Conservation (phyloP, 1,284 basidiomycete genomes). For the Ustilago trichophora region DNA sequence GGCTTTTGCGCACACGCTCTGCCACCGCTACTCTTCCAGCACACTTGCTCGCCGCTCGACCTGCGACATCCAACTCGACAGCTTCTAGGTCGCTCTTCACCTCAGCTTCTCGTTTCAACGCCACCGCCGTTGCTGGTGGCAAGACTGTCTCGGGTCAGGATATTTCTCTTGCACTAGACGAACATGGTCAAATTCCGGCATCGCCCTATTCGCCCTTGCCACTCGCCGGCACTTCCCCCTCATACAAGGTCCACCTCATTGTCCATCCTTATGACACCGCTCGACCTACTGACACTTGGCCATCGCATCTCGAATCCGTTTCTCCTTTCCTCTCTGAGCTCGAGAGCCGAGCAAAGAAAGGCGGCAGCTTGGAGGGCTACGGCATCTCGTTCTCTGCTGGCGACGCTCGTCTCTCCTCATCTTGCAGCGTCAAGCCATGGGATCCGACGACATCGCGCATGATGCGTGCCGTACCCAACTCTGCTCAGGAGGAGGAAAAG, state of each 20-base stretch:
- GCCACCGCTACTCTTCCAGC: constrained; percentile 5
- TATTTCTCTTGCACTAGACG: constrained; percentile 46
- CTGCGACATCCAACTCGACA: background rate
- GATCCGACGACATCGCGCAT: constrained; percentile 48
- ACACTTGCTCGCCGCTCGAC: constrained; percentile 3
- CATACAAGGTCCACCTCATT: constrained; percentile 57
- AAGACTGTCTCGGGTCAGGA: constrained; percentile 45
- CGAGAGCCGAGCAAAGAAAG: constrained; percentile 42
- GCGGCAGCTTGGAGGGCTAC: constrained; percentile 54
- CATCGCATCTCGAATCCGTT: constrained; percentile 53
- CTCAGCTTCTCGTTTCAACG: constrained; percentile 5
- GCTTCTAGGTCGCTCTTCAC: constrained; percentile 10
- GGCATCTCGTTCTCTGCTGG: constrained; percentile 53
- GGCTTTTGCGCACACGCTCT: constrained; percentile 13
- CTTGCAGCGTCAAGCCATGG: constrained; percentile 37
- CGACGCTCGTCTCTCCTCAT: constrained; percentile 2
- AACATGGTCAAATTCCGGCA: constrained; percentile 43
- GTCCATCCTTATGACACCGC: constrained; percentile 44
- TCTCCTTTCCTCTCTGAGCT: constrained; percentile 58
- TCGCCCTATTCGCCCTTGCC: constrained; percentile 56
- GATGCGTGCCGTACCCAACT: constrained; percentile 49
- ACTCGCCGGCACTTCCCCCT: constrained; percentile 55
- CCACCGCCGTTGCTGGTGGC: background rate
- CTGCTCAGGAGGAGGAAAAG: constrained; percentile 48
- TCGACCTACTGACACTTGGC: constrained; percentile 51